Percentiles rank a stretch among this genome's conserved stretches.
These are phyloP conservation scores for Gymnopilus dilepis DNA, from an alignment of 768 basidiomycete genomes.

Conservation along the genomic window DNA sequence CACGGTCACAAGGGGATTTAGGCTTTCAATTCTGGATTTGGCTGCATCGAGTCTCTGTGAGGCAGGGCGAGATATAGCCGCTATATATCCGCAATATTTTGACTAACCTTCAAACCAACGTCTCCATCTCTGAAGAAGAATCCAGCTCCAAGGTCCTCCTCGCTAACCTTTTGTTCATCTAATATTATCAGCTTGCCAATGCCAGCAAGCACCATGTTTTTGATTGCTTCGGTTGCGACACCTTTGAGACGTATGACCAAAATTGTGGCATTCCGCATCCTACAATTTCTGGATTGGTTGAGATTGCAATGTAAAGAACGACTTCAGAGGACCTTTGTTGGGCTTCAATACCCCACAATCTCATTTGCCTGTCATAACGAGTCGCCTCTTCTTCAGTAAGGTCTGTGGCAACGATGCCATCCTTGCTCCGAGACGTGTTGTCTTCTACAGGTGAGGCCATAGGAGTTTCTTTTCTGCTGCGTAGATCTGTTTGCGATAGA, in stretches of 20 bases:
- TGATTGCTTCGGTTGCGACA: conserved; percentile 91
- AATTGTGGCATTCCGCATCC: conserved; percentile 94
- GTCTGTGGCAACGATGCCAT: conserved; percentile 42
- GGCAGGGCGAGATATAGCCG: conserved; percentile 44
- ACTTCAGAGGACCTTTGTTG: conserved; percentile 76
- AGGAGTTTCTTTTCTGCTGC: neutral
- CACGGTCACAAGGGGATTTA: conserved; percentile 92
- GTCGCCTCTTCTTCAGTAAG: conserved; percentile 77
- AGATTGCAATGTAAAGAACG: conserved; percentile 10
- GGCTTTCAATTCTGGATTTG: conserved; percentile 79
- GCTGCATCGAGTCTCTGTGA: conserved; percentile 85
- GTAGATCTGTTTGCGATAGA: neutral
- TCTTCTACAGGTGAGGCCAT: conserved; percentile 22
- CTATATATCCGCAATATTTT: conserved; percentile 37
- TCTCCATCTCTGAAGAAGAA: conserved; percentile 96
- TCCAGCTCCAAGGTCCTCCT: conserved; percentile 89
- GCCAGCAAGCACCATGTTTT: conserved; percentile 97
- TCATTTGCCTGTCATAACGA: conserved; percentile 95
- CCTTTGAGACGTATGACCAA: conserved; percentile 80
- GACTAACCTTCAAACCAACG: conserved; percentile 82
- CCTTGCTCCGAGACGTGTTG: conserved; percentile 29
- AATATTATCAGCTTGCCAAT: conserved; percentile 89
- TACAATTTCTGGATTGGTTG: conserved; percentile 39
- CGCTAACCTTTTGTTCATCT: conserved; percentile 74
- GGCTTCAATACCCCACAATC: conserved; percentile 97